phyloP scores from a whole-genome alignment of 208 protist species.

The Crithidia mellificae region DNA sequence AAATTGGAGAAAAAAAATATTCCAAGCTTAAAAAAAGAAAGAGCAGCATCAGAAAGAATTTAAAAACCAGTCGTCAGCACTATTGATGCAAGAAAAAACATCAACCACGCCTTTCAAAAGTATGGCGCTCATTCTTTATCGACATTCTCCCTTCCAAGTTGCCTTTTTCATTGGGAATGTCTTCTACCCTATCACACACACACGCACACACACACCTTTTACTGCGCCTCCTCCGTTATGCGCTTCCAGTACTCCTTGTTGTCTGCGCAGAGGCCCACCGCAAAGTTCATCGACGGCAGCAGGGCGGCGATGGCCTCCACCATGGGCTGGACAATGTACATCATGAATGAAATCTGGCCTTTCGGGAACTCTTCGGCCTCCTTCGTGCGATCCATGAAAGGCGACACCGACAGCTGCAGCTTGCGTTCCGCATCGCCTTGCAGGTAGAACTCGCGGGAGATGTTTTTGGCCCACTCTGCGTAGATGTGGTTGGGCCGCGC shows the following conservation, averaged over 20 bases:
- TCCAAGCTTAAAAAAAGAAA: too few species aligned
- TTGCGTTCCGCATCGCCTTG: slow-evolving; percentile 92
- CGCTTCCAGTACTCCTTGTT: slow-evolving; percentile 88
- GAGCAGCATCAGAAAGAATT: too few species aligned
- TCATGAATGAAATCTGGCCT: slow-evolving; percentile 92
- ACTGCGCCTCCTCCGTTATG: slow-evolving; percentile 38
- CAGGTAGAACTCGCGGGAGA: slow-evolving; percentile 92
- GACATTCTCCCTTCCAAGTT: too few species aligned
- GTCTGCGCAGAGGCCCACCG: slow-evolving; percentile 70
- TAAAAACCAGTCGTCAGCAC: too few species aligned
- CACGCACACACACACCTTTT: background rate
- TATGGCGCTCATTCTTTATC: too few species aligned
- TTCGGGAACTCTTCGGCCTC: slow-evolving; percentile 82
- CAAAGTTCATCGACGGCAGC: slow-evolving; percentile 81
- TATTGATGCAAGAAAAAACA: too few species aligned
- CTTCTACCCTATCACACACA: too few species aligned
- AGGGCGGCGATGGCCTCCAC: slow-evolving; percentile 84
- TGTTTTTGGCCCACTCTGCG: slow-evolving; percentile 91
- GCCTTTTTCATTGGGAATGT: too few species aligned
- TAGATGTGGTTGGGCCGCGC: slow-evolving; percentile 87
- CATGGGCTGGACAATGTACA: slow-evolving; percentile 91
- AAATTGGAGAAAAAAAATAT: too few species aligned
- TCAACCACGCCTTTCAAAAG: too few species aligned
- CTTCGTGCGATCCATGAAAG: slow-evolving; percentile 92
- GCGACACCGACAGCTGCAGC: slow-evolving; percentile 82